Base-by-base conservation (phyloP, 75 land plant species). In the Pinus taeda region DNA sequence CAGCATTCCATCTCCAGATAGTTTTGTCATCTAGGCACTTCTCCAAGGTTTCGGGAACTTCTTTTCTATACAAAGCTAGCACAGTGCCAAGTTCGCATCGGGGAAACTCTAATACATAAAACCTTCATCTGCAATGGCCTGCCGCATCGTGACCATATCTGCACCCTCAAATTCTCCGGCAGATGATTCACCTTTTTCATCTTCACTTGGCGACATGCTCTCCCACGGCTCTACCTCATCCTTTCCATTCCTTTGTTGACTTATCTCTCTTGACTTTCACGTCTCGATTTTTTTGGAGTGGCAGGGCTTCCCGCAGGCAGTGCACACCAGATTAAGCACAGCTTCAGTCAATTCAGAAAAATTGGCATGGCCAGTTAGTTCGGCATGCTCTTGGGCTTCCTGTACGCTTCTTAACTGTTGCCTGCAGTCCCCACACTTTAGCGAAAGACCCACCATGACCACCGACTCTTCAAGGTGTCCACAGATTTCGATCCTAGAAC, bases 1-100 rank as follows among this genome's bases (percentile, higher is more conserved):
- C 83, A 22, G 24, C 58, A 18, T 17, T 60, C 83, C 83, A 81
- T 58, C 72, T 81, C 75, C 80, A 81, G n/a, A 81, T 78, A 15
- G 67, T 75, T 57, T 81, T 81, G 30, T 81, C 83, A 57, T 81
- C 80, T 5, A 81, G 74, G 60, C 74, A 81, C 37, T 78, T 81
- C 74, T 81, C 80, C 53, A 81, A 77, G 6, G 83, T 73, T 14
- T 60, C 69, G 4, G 83, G 80, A 18, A 81, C 59, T 11, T 24
- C 64, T 6, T 81, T 75, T 74, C 83, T 56, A 14, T 80, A 80
- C 60, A 81, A 64, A 26, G 26, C 26, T 26, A 26, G 26, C 26
- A 26, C 26, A 26, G 53, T 14, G 7, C 15, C 20, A 5, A 81
- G 57, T 36, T 81, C 75, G 6, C 72, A 29, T 3, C 80, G 56